A percentile compares a stretch with the other conserved stretches of the same genome.
Evolutionary conservation across 2,329 filamentous ascomycete genomes (phyloP).

Genomic region (Escovopsis sp.): DNA sequence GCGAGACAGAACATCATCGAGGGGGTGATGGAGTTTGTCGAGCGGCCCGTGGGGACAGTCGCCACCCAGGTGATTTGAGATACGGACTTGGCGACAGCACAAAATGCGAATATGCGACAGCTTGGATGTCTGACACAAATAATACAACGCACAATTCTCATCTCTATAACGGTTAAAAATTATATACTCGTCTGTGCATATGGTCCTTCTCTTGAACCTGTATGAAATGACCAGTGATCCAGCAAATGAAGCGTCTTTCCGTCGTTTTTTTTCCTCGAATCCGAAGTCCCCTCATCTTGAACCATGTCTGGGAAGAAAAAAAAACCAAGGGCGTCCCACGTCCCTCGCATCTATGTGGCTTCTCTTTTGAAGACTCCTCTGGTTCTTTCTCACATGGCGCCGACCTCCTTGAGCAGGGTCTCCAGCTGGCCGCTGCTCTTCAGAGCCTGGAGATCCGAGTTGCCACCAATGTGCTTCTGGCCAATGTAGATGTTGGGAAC

Average conservation of each 20-base stretch:
- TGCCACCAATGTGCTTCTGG: conserved; percentile 87
- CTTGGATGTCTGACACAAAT: not conserved
- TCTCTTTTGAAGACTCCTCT: not conserved
- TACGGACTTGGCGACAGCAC: not conserved
- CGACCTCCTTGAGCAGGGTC: conserved; percentile 26
- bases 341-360: not conserved
- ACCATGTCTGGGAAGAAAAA: not conserved
- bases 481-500: conserved; percentile 94
- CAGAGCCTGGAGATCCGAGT: conserved; percentile 65
- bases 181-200: not conserved
- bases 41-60: conserved; percentile 75
- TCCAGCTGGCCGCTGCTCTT: conserved; percentile 29
- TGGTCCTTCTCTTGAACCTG: not conserved
- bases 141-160: too few species aligned
- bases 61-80: conserved; percentile 53
- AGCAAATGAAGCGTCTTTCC: not conserved
- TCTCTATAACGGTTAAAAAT: not conserved
- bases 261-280: not conserved
- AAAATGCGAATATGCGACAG: not conserved
- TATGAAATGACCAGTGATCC: not conserved
- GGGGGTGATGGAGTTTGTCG: conserved; percentile 76
- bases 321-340: not conserved
- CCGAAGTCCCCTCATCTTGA: not conserved
- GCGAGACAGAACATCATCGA: conserved; percentile 72
- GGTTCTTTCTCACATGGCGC: conserved; percentile 29